Evolutionary conservation across 371 early-diverging fungal species (phyloP), one percentile per base, ranked within the genome.

Genomic region (Mycotypha africana): DNA sequence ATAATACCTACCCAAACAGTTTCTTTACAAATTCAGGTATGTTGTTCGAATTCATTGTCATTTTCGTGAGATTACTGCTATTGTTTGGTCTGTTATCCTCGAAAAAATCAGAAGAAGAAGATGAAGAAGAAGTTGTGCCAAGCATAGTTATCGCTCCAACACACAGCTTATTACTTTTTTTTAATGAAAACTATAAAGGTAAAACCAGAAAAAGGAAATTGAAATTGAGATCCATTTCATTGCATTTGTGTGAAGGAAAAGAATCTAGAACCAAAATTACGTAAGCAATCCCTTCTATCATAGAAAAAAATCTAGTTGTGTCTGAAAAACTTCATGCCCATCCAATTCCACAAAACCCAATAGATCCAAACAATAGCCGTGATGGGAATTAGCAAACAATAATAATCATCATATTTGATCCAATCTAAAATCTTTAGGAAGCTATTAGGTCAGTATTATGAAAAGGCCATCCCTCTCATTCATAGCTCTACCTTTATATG

Each of bases 311-410:
- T 43, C 60, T 65, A 88, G 47, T 88, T 91, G 49, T 93, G 93
- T 19, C 93, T 71, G 56, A 92, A 93, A 49, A 89, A 85, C 73
- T 95, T 94, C 86, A 94, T 88, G 20, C 95, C 95, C 47, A 95
- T 78, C 96, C 96, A 95, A 62, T 92, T 94, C 78, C 88, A 87
- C 22, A 93, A 63, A n/a, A 91, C 80, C 51, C 86, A 85, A 53
- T 86, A 81, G 10, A 88, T 69, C 39, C 81, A 76, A 12, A 86
- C 86, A 26, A 91, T 81, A 9, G 84, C 80, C 0, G 93, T 85
- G 19, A 91, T 71, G 4, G 93, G 94, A 16, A 92, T 59, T 14
- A 95, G 63, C 38, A 85, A 70, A 35, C 89, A 86, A 60, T 92
- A 95, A 62, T 93, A 91, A 19, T 79, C 66, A 53, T 92, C 93